A percentile compares a stretch with the other conserved stretches of the same genome.
Evolutionary conservation across 140 eudicot species (phyloP).

Genomic region (Ambrosia hybrid): DNA sequence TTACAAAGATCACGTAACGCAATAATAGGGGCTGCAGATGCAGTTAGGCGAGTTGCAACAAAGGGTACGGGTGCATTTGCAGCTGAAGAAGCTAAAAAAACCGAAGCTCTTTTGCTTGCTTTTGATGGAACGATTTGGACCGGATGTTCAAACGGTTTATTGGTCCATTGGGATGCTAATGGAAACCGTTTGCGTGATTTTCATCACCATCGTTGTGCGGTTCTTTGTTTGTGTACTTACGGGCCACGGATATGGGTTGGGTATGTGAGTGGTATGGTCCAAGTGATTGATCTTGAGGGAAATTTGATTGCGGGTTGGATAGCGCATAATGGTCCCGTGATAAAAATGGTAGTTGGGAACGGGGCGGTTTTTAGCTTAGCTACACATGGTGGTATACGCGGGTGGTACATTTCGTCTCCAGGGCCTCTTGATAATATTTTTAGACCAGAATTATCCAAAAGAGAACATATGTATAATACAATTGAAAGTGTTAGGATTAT

Average conservation of each 20-base stretch:
- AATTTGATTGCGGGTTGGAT: slow-evolving; percentile 76
- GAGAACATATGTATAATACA: slow-evolving; percentile 68
- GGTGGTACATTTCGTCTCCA: slow-evolving; percentile 88
- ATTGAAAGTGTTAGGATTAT: slow-evolving; percentile 60
- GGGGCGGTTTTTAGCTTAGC: slow-evolving; percentile 76
- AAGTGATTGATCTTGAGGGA: slow-evolving; percentile 80
- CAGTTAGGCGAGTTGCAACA: slow-evolving; percentile 93
- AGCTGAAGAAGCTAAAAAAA: slow-evolving; percentile 78
- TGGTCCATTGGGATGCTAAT: slow-evolving; percentile 95
- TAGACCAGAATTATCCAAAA: slow-evolving; percentile 61
- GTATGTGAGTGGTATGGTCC: slow-evolving; percentile 91
- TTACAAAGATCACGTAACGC: slow-evolving; percentile 93
- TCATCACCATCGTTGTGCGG: slow-evolving; percentile 77
- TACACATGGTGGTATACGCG: slow-evolving; percentile 97
- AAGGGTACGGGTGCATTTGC: slow-evolving; percentile 80
- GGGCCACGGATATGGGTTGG: slow-evolving; percentile 90
- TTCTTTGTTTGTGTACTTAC: slow-evolving; percentile 73
- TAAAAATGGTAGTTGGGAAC: slow-evolving; percentile 70
- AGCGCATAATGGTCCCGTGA: slow-evolving; percentile 85
- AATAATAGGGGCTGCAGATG: slow-evolving; percentile 98
- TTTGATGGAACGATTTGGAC: slow-evolving; percentile 88
- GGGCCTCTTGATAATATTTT: slow-evolving; percentile 78
- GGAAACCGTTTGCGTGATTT: slow-evolving; percentile 82
- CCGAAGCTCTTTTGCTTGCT: slow-evolving; percentile 79
- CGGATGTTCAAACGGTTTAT: slow-evolving; percentile 83